phyloP scores from a whole-genome alignment of 1,284 basidiomycete genomes.

The Laetiporus sulphureus region DNA sequence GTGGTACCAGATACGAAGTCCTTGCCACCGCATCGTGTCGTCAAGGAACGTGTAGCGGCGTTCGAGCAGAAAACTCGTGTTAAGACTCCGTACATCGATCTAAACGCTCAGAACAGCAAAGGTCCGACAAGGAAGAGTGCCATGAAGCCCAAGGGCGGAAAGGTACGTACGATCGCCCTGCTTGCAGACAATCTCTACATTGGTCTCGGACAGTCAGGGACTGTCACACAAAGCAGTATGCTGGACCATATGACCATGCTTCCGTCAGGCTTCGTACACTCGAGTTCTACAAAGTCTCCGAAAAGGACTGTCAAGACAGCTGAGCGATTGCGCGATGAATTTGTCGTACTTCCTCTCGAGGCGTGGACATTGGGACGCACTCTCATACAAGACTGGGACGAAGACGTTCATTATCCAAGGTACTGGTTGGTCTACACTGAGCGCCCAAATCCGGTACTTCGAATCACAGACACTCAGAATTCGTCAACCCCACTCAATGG shows the following conservation, averaged over 20 bases:
- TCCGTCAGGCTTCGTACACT: slow-evolving; percentile 10
- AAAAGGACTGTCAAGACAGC: not conserved
- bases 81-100: not conserved
- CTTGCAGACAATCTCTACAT: not conserved
- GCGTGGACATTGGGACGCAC: slow-evolving; percentile 11
- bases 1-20: too few relatives aligned
- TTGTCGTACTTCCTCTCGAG: slow-evolving; percentile 8
- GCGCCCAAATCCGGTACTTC: not conserved
- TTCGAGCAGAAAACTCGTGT: slow-evolving; percentile 5
- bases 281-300: not conserved
- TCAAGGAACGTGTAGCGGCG: slow-evolving; percentile 5
- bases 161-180: slow-evolving; percentile 2
- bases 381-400: slow-evolving; percentile 1
- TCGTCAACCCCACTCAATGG: not conserved
- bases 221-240: not conserved
- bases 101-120: slow-evolving; percentile 1
- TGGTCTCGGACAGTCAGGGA: too few relatives aligned
- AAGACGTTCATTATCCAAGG: not conserved
- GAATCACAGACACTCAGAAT: not conserved
- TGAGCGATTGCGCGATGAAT: not conserved
- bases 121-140: slow-evolving; percentile 2
- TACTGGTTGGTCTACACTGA: slow-evolving; percentile 4
- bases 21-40: slow-evolving; percentile 4
- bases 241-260: slow-evolving; percentile 8
- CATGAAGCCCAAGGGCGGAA: slow-evolving; percentile 7